A percentile compares a stretch with the other conserved stretches of the same genome.
These are phyloP conservation scores for Sergeia podlipaevii DNA, from an alignment of 208 protist species.

Conservation along the genomic window DNA sequence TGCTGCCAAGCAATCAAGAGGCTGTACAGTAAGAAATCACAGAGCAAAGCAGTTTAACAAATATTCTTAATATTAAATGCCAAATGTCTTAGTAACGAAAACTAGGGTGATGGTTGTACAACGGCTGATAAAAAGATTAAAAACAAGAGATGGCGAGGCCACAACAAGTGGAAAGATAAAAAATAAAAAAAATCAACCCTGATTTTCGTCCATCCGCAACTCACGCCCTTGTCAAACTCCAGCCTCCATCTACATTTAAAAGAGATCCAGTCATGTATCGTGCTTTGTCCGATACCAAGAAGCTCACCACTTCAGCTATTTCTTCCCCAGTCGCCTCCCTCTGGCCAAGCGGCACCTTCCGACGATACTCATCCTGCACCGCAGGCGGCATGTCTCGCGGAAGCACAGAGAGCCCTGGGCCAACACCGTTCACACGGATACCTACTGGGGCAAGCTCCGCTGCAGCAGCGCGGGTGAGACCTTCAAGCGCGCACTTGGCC, in stretches of 20 bases:
- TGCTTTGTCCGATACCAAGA: conserved; percentile 55
- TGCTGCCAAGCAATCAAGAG: no score
- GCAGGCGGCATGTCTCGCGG: conserved; percentile 29
- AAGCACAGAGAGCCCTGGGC: conserved; percentile 51
- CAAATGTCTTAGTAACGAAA: neutral
- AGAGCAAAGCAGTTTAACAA: no score
- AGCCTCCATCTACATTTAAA: conserved; percentile 68
- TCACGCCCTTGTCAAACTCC: conserved; percentile 57
- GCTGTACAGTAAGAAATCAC: no score
- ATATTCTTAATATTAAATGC: neutral
- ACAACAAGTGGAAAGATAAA: neutral
- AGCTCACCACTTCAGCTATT: conserved; percentile 53
- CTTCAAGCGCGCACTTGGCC: conserved; percentile 66
- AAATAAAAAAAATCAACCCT: neutral
- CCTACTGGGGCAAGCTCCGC: conserved; percentile 52
- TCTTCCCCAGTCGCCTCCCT: conserved; percentile 44
- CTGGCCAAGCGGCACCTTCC: conserved; percentile 57
- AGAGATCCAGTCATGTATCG: conserved; percentile 61
- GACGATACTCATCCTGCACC: conserved; percentile 30
- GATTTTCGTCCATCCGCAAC: neutral
- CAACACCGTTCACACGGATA: conserved; percentile 75
- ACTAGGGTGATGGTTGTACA: neutral
- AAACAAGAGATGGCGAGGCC: neutral
- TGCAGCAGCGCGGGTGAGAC: conserved; percentile 61
- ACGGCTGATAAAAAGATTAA: neutral